Base-by-base conservation (phyloP, 768 basidiomycete species). In the Thelephora ganbajun region DNA sequence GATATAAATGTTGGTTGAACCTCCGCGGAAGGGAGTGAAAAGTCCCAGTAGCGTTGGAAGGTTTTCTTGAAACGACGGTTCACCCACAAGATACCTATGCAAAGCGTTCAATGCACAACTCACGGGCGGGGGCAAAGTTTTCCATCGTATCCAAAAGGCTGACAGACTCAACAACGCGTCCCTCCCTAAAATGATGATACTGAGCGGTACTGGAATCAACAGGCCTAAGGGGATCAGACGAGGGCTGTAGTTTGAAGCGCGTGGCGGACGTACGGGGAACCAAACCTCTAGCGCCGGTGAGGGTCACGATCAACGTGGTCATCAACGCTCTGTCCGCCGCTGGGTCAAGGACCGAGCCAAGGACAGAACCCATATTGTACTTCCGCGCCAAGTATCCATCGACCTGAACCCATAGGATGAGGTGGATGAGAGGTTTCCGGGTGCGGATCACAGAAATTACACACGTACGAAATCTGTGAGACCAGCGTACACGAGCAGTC, bases 291-390 rank as follows among this genome's bases (percentile, higher is more conserved):
- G 84, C n/a, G n/a, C n/a, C 76, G 0, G 90, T 79, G 51, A 99
- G 66, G 0, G 91, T 83, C 43, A 92, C 67, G 0, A 88, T 88
- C 57, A 99, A 67, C 0, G 93, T 97, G 1, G 96, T 94, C 83
- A 99, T 85, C 37, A 99, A 67, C 11, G 78, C 72, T 64, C 98
- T 99, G 73, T 99, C 96, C 2, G 96, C 96, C 0, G 94, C 90
- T 11, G 96, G 96, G 61, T 99, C 96, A 11, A 99, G 73, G 49
- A 98, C 91, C 7, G 88, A 87, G 16, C 96, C 96, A 16, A 98
- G 71, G n/a, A 98, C 91, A 11, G 88, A 79, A 46, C 75, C 74
- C 83, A 88, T 89, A 20, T 84, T 80, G 68, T 73, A 97, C 48
- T 74, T 73, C 54, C 96, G 72, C 1, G 96, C 96, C 50, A 99